These are phyloP conservation scores for Pichia gijzeniarum DNA, from an alignment of 805 yeast species.

Conservation along the genomic window DNA sequence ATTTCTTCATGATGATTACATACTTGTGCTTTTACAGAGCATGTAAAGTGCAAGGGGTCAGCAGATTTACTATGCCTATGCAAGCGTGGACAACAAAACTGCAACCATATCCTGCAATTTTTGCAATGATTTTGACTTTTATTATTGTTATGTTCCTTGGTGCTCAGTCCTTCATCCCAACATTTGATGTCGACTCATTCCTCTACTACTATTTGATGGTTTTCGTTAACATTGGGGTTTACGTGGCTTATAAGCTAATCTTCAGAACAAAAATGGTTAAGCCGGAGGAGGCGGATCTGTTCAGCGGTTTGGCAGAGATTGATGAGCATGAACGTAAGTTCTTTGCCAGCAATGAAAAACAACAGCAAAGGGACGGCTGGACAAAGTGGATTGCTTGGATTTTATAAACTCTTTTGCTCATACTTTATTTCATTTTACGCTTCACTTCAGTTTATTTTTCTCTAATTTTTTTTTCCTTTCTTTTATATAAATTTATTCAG, in stretches of 20 bases:
- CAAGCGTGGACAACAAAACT: conserved; percentile 43
- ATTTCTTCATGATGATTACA: conserved; percentile 36
- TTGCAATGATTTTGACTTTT: conserved; percentile 27
- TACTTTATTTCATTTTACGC: no score
- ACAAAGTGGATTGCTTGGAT: conserved; percentile 5
- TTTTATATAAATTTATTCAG: no score
- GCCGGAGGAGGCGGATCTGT: conserved; percentile 42
- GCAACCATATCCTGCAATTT: conserved; percentile 29
- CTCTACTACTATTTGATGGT: conserved; percentile 39
- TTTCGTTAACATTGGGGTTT: conserved; percentile 35
- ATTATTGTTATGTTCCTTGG: conserved; percentile 35
- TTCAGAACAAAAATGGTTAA: conserved; percentile 34
- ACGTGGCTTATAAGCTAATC: conserved; percentile 32
- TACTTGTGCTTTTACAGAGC: conserved; percentile 61
- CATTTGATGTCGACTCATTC: conserved; percentile 35
- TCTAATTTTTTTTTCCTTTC: no score
- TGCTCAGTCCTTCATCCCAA: conserved; percentile 34
- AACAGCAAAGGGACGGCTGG: neutral
- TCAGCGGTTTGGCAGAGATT: conserved; percentile 39
- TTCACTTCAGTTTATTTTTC: no score
- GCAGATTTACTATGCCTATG: conserved; percentile 39
- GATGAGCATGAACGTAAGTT: conserved; percentile 41
- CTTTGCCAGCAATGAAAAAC: conserved; percentile 16
- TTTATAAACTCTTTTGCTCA: neutral
- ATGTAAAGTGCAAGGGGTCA: conserved; percentile 47